Conservation (phyloP, 805 yeast species). For the Candida chilensis region DNA sequence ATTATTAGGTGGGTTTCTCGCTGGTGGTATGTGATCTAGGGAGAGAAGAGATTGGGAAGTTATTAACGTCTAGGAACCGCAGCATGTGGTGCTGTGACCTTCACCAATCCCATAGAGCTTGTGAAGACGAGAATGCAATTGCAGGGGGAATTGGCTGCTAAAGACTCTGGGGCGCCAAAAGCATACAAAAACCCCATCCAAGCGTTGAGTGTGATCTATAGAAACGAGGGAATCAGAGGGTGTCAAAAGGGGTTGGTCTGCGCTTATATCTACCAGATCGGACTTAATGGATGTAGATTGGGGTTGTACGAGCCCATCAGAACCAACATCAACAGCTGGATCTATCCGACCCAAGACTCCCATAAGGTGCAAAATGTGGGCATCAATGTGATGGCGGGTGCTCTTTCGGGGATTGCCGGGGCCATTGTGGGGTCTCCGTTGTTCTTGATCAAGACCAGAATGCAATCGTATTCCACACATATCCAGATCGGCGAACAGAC, state of each 20-base stretch:
- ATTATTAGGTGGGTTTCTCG: slow-evolving; percentile 58
- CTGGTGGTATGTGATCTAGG: slow-evolving; percentile 56
- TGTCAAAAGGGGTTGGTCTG: slow-evolving; percentile 83
- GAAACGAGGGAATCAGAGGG: slow-evolving; percentile 81
- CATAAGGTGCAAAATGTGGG: slow-evolving; percentile 20
- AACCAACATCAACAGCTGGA: slow-evolving; percentile 39
- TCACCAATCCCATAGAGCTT: slow-evolving; percentile 92
- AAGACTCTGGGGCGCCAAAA: slow-evolving; percentile 35
- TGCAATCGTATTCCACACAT: slow-evolving; percentile 80
- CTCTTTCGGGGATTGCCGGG: slow-evolving; percentile 79
- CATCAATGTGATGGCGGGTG: slow-evolving; percentile 75
- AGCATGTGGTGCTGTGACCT: slow-evolving; percentile 96
- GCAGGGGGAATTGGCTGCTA: slow-evolving; percentile 78
- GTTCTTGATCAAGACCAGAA: slow-evolving; percentile 87
- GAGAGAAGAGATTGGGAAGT: neutral
- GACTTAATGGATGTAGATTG: slow-evolving; percentile 87
- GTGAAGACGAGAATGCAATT: slow-evolving; percentile 95
- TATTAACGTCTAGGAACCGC: slow-evolving; percentile 30
- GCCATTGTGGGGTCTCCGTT: slow-evolving; percentile 88
- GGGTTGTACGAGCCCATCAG: slow-evolving; percentile 92
- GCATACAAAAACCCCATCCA: slow-evolving; percentile 79
- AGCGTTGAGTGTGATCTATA: slow-evolving; percentile 63
- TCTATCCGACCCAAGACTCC: slow-evolving; percentile 36
- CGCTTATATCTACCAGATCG: slow-evolving; percentile 86
- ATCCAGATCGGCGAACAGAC: slow-evolving; percentile 87